Base-by-base conservation (phyloP, 1,284 basidiomycete species). In the Cryptococcus floricola region DNA sequence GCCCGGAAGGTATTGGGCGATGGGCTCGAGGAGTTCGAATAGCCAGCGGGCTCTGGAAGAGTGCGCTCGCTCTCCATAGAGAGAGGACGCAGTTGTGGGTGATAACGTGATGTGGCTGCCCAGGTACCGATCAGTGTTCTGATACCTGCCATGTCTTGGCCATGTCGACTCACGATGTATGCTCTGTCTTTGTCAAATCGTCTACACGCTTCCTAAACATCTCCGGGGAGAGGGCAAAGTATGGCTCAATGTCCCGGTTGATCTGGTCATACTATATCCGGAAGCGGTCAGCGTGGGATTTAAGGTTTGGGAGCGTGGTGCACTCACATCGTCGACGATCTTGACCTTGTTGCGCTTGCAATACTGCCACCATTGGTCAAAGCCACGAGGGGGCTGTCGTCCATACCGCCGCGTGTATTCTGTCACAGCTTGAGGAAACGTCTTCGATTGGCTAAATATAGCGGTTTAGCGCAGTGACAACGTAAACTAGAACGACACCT, bases 311-410 rank as follows among this genome's bases (percentile, higher is more conserved):
- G 39, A 18, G 14, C 27, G 23, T 51, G 14, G 46, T 12, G 25
- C 5, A 69, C 74, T 62, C 57, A 77, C 74, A 57, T 78, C 76
- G 54, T 79, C 78, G 25, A 77, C 69, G 34, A 79, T 77, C 65
- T 73, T 71, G 54, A 79, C 74, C 16, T 69, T 59, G 60, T 77
- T 65, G 19, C 69, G 50, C 60, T 66, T 65, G 52, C 67, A 70
- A 58, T 67, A 75, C 45, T 68, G 53, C 67, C 68, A 77, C 76
- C 76, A 77, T n/a, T 54, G 50, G 46, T 80, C 77, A 53, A 80
- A 81, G 0, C 80, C 80, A 52, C 68, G 74, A 0, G 80, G 80
- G 23, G 80, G 80, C 5, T 63, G 53, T 1, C 79, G 68, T 2
- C 64, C 62, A 57, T 80, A 77, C 28, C 78, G 54, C n/a, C 66